Conservation (phyloP, 306 rosid genomes). For the Sicyos baderoa region DNA sequence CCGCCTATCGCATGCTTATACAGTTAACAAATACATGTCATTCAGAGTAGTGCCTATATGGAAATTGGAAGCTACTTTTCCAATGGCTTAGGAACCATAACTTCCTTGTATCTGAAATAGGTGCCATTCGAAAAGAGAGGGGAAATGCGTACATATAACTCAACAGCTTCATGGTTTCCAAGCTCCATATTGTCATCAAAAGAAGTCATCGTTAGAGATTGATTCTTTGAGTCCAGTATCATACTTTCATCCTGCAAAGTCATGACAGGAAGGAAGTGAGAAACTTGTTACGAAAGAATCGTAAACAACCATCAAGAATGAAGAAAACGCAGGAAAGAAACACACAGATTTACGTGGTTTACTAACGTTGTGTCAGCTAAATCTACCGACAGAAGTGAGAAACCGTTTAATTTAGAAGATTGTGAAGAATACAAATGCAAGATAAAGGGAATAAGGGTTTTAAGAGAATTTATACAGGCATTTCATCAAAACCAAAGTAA, state of each 20-base stretch:
- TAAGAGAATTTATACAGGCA: too few relatives aligned
- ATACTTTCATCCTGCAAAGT: slow-evolving; percentile 27
- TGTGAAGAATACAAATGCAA: too few relatives aligned
- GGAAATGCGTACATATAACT: not conserved
- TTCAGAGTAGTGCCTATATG: slow-evolving; percentile 9
- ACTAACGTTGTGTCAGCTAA: too few relatives aligned
- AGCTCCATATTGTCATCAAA: not conserved
- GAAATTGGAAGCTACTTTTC: slow-evolving; percentile 12
- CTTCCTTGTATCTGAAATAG: slow-evolving; percentile 1
- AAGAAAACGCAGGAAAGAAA: too few relatives aligned
- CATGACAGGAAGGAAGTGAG: slow-evolving; percentile 11
- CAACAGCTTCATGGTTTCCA: not conserved
- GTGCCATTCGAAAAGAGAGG: not conserved
- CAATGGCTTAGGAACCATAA: not conserved
- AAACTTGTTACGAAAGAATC: not conserved
- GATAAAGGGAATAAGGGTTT: too few relatives aligned
- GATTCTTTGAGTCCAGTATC: slow-evolving; percentile 19
- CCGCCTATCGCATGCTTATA: slow-evolving; percentile 1
- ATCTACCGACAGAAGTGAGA: too few relatives aligned
- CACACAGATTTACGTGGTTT: too few relatives aligned
- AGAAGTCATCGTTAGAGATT: slow-evolving; percentile 14
- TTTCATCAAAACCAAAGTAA: not conserved
- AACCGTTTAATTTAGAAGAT: too few relatives aligned
- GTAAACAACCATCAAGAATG: too few relatives aligned
- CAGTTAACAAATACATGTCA: not conserved